A percentile compares a stretch with the other conserved stretches of the same genome.
Conservation (phyloP, 129 eudicot species). For the Calendula officinalis region DNA sequence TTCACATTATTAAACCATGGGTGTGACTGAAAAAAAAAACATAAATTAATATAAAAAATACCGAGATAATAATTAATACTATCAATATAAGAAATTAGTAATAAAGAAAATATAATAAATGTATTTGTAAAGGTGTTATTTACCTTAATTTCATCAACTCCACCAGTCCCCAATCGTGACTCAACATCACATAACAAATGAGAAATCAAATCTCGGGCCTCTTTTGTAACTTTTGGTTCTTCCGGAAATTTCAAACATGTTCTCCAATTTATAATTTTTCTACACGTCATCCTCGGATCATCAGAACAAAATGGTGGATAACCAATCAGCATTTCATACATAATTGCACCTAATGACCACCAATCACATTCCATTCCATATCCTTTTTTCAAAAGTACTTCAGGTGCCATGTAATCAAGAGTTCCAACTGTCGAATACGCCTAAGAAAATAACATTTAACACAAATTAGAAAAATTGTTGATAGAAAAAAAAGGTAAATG, state of each 20-base stretch:
- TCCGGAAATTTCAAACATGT: slow-evolving; percentile 89
- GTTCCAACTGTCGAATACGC: slow-evolving; percentile 96
- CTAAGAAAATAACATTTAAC: slow-evolving; percentile 30
- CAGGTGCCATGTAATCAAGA: slow-evolving; percentile 96
- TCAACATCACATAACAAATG: slow-evolving; percentile 82
- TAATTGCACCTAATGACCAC: slow-evolving; percentile 92
- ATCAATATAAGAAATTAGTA: too few relatives aligned
- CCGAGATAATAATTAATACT: too few relatives aligned
- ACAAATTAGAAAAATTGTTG: slow-evolving; percentile 6
- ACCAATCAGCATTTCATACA: slow-evolving; percentile 95
- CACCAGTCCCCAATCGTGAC: slow-evolving; percentile 79
- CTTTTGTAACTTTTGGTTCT: slow-evolving; percentile 70
- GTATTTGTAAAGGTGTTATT: not conserved
- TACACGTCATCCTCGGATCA: slow-evolving; percentile 89
- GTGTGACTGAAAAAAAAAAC: slow-evolving; percentile 44
- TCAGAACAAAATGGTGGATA: slow-evolving; percentile 96
- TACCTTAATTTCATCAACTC: slow-evolving; percentile 90
- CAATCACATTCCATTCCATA: slow-evolving; percentile 94
- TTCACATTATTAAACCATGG: slow-evolving; percentile 67
- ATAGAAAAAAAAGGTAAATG: slow-evolving; percentile 1
- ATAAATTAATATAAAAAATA: not conserved
- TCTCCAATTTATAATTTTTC: slow-evolving; percentile 88
- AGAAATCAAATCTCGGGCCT: slow-evolving; percentile 72
- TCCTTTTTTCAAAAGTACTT: slow-evolving; percentile 78
- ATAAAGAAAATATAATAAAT: not conserved